phyloP scores from a whole-genome alignment of 495 filamentous ascomycete species.

The Penicillium tannophilum region DNA sequence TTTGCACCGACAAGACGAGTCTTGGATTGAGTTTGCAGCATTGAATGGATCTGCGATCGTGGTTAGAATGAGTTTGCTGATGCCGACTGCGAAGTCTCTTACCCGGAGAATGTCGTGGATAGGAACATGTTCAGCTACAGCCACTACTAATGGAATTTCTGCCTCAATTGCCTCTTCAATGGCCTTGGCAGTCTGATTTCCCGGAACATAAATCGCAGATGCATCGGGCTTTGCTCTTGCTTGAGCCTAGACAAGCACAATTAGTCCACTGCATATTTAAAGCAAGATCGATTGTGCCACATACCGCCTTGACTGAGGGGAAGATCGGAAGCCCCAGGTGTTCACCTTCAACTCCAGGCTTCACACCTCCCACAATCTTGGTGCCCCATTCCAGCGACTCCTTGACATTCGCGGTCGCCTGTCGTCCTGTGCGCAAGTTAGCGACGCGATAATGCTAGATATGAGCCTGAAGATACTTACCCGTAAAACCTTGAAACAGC shows the following conservation, averaged over 20 bases:
- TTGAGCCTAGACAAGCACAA: slow-evolving; percentile 57
- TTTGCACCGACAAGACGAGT: slow-evolving; percentile 85
- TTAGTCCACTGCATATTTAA: neutral
- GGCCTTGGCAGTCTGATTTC: slow-evolving; percentile 71
- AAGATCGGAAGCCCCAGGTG: slow-evolving; percentile 82
- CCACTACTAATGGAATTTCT: slow-evolving; percentile 83
- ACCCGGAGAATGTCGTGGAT: slow-evolving; percentile 83
- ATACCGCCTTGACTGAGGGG: slow-evolving; percentile 66
- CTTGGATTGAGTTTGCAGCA: slow-evolving; percentile 77
- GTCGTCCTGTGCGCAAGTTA: slow-evolving; percentile 31
- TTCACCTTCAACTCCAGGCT: slow-evolving; percentile 72
- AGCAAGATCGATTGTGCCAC: slow-evolving; percentile 9
- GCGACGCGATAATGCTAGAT: neutral
- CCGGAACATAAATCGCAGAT: slow-evolving; percentile 84
- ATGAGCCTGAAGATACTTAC: slow-evolving; percentile 33
- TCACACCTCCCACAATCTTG: slow-evolving; percentile 85
- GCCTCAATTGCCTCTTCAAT: slow-evolving; percentile 91
- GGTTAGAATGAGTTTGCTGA: neutral
- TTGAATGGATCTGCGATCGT: slow-evolving; percentile 65
- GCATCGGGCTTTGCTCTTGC: slow-evolving; percentile 78
- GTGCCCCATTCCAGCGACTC: slow-evolving; percentile 86
- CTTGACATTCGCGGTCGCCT: slow-evolving; percentile 79
- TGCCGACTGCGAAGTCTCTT: slow-evolving; percentile 19
- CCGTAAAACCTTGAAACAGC: slow-evolving; percentile 89
- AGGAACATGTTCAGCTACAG: slow-evolving; percentile 90